Base-by-base conservation (phyloP, 108 stramenopile species). In the Nannochloropsis salina region DNA sequence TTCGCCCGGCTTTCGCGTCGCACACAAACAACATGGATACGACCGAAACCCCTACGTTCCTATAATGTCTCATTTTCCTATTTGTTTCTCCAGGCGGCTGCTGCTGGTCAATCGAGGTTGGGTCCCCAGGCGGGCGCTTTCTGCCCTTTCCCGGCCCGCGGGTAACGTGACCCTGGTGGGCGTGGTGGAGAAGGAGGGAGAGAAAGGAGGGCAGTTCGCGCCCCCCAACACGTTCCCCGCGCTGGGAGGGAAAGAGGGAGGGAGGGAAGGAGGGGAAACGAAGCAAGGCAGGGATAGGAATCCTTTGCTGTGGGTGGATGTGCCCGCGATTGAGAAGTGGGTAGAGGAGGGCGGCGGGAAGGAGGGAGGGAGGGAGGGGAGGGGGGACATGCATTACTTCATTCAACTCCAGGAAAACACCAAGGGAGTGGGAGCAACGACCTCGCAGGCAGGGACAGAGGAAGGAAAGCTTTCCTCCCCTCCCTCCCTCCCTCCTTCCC, bases 91-190 rank as follows among this genome's bases (percentile, higher is more conserved):
- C 88, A 88, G 84, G 1, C 88, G 84, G 6, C 80, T 88, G 40
- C n/a, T 88, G 9, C 51, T 88, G 42, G 61, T 88, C 6, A 88
- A 88, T 80, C 40, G 88, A 12, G 88, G 88, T 9, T 88, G 88
- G 88, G 84, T 74, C 9, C 84, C 88, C 15, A 84, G 83, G 9
- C 83, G 8, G 11, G 18, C 83, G 84, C 80, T 83, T 74, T 80
- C 9, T 1, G 9, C 6, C 41, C 44, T 44, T 18, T 43, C 44
- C 44, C n/a, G 44, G 11, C 22, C 22, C 44, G 42, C 1, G 42
- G 44, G 42, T 44, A n/a, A 1, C 1, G 83, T 20, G 42, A 8
- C 41, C 10, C 9, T n/a, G 11, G 6, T 43, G 10, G 51, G 84
- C 6, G 15, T 18, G 47, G 0, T 40, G 80, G 85, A 44, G 9